Evolutionary conservation across 306 rosid genomes (phyloP), one percentile per base, ranked within the genome.

Genomic region (Gillenia trifoliata): DNA sequence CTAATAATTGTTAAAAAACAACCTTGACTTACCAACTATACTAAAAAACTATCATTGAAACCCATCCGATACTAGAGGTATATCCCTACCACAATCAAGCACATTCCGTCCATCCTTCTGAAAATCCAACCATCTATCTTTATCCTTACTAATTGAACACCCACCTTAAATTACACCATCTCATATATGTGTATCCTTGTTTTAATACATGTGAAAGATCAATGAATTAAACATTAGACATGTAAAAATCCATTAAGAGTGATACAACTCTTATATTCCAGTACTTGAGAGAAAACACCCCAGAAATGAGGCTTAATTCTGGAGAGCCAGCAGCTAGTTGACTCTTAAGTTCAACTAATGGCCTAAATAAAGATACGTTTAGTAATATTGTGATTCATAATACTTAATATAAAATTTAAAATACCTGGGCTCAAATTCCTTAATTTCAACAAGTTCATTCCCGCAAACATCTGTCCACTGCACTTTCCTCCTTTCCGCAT

Each of bases 381-480:
- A 62, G 68, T 20, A 20, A 31, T 23, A n/a, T 30, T 2, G 54
- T 25, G 30, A 16, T 23, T 49, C 17, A 49, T 11, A 22, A 2
- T 34, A 33, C 19, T 23, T 29, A 40, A 77, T 47, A 54, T 57
- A 15, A 50, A 72, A 16, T 49, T 26, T 72, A 61, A 82, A 28
- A n/a, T 82, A 94, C 99, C 99, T 92, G 90, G 99, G 93, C 80
- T 94, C 97, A 84, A 92, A 94, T 82, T 94, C 97, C 79, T 83
- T 86, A 72, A 94, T 85, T 72, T 90, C 89, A 78, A 82, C 90
- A 60, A 94, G 97, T 79, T 94, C 96, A 36, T 88, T 85, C 54
- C 97, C 99, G 64, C 87, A 90, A 82, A 84, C 70, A 87, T 94
- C 99, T 16, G 95, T 94, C 99, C 99, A 94, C 86, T 87, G 99